These are phyloP conservation scores for Globisporangium abappressorium DNA, from an alignment of 352 stramenopile genomes.

Conservation along the genomic window DNA sequence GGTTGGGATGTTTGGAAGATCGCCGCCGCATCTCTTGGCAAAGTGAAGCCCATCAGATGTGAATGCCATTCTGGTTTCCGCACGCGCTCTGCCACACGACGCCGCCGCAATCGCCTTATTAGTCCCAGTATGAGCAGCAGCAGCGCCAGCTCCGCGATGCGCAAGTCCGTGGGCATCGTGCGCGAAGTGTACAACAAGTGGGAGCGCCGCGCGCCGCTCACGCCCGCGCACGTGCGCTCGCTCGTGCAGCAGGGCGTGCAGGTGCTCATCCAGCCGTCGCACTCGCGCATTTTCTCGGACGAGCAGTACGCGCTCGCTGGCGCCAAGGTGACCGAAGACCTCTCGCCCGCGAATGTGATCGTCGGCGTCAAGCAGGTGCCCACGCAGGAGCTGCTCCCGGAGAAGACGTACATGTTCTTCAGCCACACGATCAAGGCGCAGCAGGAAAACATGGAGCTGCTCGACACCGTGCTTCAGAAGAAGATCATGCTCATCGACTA, in stretches of 20 bases:
- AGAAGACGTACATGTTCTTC: constrained; percentile 97
- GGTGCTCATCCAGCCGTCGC: constrained; percentile 93
- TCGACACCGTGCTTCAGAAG: constrained; percentile 90
- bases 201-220: constrained; percentile 92
- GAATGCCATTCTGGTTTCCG: not conserved
- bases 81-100: not conserved
- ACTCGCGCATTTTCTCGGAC: constrained; percentile 91
- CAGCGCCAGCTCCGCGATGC: constrained; percentile 15
- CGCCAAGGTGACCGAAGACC: constrained; percentile 87
- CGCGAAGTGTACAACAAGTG: constrained; percentile 95
- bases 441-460: constrained; percentile 93
- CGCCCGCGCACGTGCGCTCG: constrained; percentile 85
- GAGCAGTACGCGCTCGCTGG: constrained; percentile 89
- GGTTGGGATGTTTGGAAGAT: constrained; percentile 1
- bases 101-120: too few relatives aligned
- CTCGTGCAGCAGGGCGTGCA: constrained; percentile 78
- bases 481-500: constrained; percentile 95
- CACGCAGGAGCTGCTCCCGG: constrained; percentile 68
- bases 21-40: not conserved
- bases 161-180: constrained; percentile 87
- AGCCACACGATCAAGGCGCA: constrained; percentile 97
- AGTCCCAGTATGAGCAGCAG: constrained; percentile 3
- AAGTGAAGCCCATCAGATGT: not conserved
- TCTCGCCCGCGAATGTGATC: constrained; percentile 88
- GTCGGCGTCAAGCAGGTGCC: constrained; percentile 95